These are phyloP conservation scores for Salix purpurea DNA, from an alignment of 345 rosid species.

Conservation along the genomic window DNA sequence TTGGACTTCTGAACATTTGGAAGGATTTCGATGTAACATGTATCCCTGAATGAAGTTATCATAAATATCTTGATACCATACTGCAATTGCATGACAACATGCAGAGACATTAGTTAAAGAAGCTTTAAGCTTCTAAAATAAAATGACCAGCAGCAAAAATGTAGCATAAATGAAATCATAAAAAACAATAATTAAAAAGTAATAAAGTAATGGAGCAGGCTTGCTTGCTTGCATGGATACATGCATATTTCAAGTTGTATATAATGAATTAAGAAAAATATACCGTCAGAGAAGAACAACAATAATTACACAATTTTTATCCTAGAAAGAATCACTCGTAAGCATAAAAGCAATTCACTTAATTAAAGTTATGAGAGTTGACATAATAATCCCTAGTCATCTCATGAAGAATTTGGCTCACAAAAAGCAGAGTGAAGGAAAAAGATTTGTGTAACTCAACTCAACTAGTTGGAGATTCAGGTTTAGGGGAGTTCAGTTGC, in stretches of 20 bases:
- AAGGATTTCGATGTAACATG: slow-evolving; percentile 86
- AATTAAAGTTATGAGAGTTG: background rate
- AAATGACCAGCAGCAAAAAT: background rate
- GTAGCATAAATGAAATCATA: background rate
- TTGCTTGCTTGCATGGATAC: background rate
- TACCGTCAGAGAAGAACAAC: background rate
- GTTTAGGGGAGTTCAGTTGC: background rate
- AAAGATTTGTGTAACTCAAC: background rate
- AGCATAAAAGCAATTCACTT: background rate
- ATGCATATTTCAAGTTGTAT: background rate
- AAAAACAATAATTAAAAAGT: background rate
- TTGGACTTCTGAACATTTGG: slow-evolving; percentile 56
- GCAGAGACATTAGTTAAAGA: background rate
- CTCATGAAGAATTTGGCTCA: background rate
- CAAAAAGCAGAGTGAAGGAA: background rate
- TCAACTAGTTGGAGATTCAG: background rate
- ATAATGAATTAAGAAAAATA: background rate
- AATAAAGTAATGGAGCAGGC: background rate
- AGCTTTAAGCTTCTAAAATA: background rate
- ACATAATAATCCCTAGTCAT: background rate
- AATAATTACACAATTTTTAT: background rate
- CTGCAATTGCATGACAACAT: slow-evolving; percentile 37
- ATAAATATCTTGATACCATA: slow-evolving; percentile 85
- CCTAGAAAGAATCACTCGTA: background rate
- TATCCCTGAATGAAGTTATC: slow-evolving; percentile 85